Base-by-base conservation (phyloP, 169 alveolate species). In the Perkinsus marinus region DNA sequence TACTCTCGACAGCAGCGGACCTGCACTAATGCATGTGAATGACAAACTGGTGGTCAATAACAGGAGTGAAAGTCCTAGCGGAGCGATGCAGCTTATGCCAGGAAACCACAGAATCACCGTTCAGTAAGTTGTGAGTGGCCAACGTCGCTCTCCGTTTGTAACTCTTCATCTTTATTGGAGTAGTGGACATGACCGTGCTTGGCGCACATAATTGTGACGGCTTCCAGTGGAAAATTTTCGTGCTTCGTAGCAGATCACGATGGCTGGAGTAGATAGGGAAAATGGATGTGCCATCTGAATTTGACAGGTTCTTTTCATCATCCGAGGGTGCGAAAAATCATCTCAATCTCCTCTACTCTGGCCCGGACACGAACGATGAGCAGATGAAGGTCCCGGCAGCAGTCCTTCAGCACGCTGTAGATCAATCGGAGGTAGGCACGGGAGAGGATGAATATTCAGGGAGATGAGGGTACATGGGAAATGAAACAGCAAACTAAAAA, bases 281-380 rank as follows among this genome's bases (percentile, higher is more conserved):
- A n/a, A n/a, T n/a, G n/a, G n/a, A n/a, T n/a, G n/a, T n/a, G n/a
- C n/a, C n/a, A n/a, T n/a, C n/a, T n/a, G n/a, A 26, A 13, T 16
- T 57, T 6, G 0, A 2, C 79, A 57, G 79, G 22, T 57, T 57
- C 79, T 57, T 57, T 26, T 57, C 79, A 30, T 13, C 79, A 16
- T 57, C 79, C 36, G 79, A 57, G 34, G 79, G 79, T 16, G 3
- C 79, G 3, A 13, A 57, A 16, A 16, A 30, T 30, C 22, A 57
- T 30, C 34, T 93, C 30, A 39, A 91, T 39, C 90, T 93, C 79
- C 46, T 90, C 39, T 93, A 93, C 68, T 34, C 41, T 37, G 94
- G 94, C 46, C 94, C 94, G 37, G 94, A 93, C 91, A 91, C 94
- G 0, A 79, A 90, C 0, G 94, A 92, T 39, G 91, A 68, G 69